These are phyloP conservation scores for Fusarium setosum DNA, from an alignment of 2,329 filamentous ascomycete species.

Conservation along the genomic window DNA sequence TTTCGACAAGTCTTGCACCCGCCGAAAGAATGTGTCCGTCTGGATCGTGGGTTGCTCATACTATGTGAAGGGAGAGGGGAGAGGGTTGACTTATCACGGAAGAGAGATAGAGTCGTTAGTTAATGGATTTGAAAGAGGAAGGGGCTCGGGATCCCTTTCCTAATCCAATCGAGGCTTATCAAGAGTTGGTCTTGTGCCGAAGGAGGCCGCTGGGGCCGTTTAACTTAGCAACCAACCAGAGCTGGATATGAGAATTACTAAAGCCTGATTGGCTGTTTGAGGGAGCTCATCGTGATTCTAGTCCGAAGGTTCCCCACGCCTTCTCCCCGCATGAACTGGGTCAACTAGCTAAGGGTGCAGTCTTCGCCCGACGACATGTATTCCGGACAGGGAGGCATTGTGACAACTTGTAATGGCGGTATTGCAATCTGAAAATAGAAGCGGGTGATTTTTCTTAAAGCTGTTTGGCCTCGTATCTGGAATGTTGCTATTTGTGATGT, in stretches of 20 bases:
- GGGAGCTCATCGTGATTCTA: not conserved
- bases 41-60: conserved; percentile 27
- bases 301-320: conserved; percentile 12
- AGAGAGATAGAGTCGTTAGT: conserved; percentile 2
- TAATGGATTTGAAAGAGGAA: conserved; percentile 18
- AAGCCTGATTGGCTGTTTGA: not conserved
- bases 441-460: no score
- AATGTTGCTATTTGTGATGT: no score
- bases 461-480: no score
- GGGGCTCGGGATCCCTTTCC: conserved; percentile 29
- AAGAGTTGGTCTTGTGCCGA: conserved; percentile 1
- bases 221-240: conserved; percentile 6
- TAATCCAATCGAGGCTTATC: conserved; percentile 14
- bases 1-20: conserved; percentile 39
- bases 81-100: not conserved
- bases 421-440: no score
- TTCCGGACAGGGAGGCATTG: no score
- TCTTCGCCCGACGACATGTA: no score
- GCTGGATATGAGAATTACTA: not conserved
- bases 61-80: not conserved
- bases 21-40: conserved; percentile 35
- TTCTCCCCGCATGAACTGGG: not conserved
- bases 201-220: conserved; percentile 3
- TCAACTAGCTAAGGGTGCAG: no score
- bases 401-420: no score